phyloP scores from a whole-genome alignment of 2,329 filamentous ascomycete genomes.

The Aspergillus sp. region DNA sequence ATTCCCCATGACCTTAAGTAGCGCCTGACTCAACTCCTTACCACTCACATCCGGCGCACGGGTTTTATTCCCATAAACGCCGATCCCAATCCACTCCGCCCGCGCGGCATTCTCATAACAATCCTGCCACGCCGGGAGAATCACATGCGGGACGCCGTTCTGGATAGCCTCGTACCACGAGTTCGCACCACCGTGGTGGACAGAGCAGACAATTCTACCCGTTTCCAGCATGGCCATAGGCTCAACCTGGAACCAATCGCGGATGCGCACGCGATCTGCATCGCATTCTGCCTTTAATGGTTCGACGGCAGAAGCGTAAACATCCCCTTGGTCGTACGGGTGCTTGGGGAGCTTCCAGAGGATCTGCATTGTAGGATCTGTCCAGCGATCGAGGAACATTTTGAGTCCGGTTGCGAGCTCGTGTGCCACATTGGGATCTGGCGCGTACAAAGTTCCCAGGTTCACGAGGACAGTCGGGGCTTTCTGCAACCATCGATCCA shows the following conservation, averaged over 20 bases:
- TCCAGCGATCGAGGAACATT: conserved; percentile 26
- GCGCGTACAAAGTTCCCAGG: conserved; percentile 37
- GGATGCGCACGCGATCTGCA: conserved; percentile 30
- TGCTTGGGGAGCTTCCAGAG: conserved; percentile 35
- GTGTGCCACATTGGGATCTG: conserved; percentile 27
- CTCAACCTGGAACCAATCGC: conserved; percentile 39
- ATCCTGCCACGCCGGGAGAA: conserved; percentile 42
- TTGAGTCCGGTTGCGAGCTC: conserved; percentile 36
- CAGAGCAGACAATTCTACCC: conserved; percentile 32
- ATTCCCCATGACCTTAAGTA: conserved; percentile 18
- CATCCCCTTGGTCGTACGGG: conserved; percentile 13
- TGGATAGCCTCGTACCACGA: conserved; percentile 41
- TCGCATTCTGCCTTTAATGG: conserved; percentile 20
- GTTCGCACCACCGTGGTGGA: conserved; percentile 44
- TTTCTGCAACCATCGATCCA: conserved; percentile 38
- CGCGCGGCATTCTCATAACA: conserved; percentile 38
- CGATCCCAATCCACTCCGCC: conserved; percentile 37
- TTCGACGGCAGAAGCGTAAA: conserved; percentile 16
- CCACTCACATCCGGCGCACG: conserved; percentile 26
- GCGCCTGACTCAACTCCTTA: conserved; percentile 20
- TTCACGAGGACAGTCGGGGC: conserved; percentile 45
- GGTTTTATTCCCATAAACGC: conserved; percentile 30
- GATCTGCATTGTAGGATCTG: conserved; percentile 22
- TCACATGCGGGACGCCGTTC: conserved; percentile 39
- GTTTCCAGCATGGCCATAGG: conserved; percentile 29